Conservation (phyloP, 345 rosid genomes). For the Schrenkiella parvula region DNA sequence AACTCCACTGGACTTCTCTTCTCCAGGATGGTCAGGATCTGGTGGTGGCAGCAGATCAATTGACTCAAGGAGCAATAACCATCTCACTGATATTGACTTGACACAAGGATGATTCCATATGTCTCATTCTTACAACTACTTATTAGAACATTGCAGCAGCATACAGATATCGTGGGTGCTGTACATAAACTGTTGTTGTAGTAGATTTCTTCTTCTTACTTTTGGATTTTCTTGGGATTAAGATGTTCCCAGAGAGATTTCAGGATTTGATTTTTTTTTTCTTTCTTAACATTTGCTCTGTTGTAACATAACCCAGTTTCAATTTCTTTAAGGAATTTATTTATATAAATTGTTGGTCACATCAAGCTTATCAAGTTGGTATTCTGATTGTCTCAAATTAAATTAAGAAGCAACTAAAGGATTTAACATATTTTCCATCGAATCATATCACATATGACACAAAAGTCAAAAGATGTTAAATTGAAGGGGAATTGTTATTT, state of each 20-base stretch:
- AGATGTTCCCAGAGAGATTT: background rate
- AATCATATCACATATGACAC: too few species aligned
- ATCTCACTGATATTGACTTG: constrained; percentile 64
- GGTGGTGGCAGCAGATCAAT: constrained; percentile 28
- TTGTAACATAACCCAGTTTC: constrained; percentile 9
- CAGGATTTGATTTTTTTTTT: background rate
- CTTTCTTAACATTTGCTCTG: background rate
- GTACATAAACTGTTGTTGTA: constrained; percentile 35
- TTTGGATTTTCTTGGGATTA: background rate
- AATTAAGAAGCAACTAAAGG: too few species aligned
- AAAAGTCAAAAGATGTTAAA: too few species aligned
- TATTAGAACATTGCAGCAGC: constrained; percentile 40
- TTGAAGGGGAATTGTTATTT: too few species aligned
- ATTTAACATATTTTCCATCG: too few species aligned
- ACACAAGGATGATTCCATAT: constrained; percentile 52
- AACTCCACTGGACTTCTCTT: constrained; percentile 20
- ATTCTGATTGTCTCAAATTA: too few species aligned
- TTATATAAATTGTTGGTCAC: background rate
- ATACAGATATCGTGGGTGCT: constrained; percentile 51
- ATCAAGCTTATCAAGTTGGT: background rate
- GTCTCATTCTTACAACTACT: background rate
- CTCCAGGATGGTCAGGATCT: constrained; percentile 52
- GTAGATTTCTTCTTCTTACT: constrained; percentile 18
- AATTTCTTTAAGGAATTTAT: background rate
- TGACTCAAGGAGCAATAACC: constrained; percentile 42